These are phyloP conservation scores for Russula sp. DNA, from an alignment of 768 basidiomycete species.

Conservation along the genomic window DNA sequence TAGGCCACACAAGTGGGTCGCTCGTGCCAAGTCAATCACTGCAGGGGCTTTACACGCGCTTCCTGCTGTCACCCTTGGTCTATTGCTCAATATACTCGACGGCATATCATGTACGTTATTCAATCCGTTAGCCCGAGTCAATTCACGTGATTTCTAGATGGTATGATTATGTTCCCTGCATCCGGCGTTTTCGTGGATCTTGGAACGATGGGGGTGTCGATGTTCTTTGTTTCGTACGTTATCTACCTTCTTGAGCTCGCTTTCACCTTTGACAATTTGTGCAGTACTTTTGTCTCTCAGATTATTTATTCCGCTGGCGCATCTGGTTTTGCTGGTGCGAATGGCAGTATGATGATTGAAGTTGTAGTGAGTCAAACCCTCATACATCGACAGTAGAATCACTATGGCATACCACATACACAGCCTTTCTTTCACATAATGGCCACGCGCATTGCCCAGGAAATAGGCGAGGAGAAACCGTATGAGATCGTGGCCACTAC, in stretches of 20 bases:
- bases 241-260: neutral
- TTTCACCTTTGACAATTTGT: constrained; percentile 4
- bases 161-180: constrained; percentile 94
- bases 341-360: constrained; percentile 98
- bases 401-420: neutral
- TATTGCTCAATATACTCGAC: constrained; percentile 86
- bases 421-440: constrained; percentile 96
- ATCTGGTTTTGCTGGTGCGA: constrained; percentile 84
- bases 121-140: neutral
- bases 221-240: constrained; percentile 84
- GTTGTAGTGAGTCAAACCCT: constrained; percentile 59
- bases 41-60: constrained; percentile 43
- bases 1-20: constrained; percentile 18
- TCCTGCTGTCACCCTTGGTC: constrained; percentile 85
- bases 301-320: constrained; percentile 83
- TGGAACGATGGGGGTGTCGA: constrained; percentile 87
- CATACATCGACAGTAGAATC: neutral
- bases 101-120: constrained; percentile 78
- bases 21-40: constrained; percentile 7
- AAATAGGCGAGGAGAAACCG: constrained; percentile 69
- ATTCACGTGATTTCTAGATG: constrained; percentile 50
- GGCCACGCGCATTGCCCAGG: constrained; percentile 65
- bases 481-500: constrained; percentile 86
- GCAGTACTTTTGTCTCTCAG: constrained; percentile 73
- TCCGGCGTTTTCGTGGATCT: constrained; percentile 74